Base-by-base conservation (phyloP, 2,329 filamentous ascomycete species). In the Colletotrichum sansevieriae region DNA sequence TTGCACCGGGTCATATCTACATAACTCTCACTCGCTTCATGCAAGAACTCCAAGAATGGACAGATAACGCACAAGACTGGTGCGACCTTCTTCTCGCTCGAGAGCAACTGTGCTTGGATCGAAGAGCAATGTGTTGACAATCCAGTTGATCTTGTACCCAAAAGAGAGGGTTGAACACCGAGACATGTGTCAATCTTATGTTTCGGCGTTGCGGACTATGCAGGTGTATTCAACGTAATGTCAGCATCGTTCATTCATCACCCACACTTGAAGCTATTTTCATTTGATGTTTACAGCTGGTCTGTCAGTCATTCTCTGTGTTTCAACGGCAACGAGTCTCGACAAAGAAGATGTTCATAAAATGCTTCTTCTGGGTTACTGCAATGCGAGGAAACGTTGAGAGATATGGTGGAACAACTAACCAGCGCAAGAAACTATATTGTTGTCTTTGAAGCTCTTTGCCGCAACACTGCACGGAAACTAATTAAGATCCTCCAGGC, bases 211-310 rank as follows among this genome's bases (percentile, higher is more conserved):
- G 0, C 73, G 75, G n/a, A 76, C 79, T 0, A 83, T 84, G 4
- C 68, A 77, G 2, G 68, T 78, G 0, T 85, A 84, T 68, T 76
- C 77, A 4, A 70, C 71, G 4, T 71, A 84, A 15, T 80, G 76
- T 41, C 72, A 63, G 20, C 43, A 77, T 4, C 73, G 74, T 2
- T 74, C 74, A 2, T 74, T 76, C 12, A 81, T 83, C 41, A 83
- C 80, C 0, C 82, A 79, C 62, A 84, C 83, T 0, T 74, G 82
- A n/a, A 83, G 80, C 52, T 85, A 85, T 68, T 84, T 85, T 29
- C 83, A 85, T 58, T 79, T 81, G 54, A 78, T 84, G 3, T 84
- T 84, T 54, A 82, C 82, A 0, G 81, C 82, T 3, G 83, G 82
- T 0, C 65, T 84, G 0, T 79, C 76, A 5, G 73, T 81, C 1